A percentile compares a stretch with the other conserved stretches of the same genome.
Evolutionary conservation across 306 rosid genomes (phyloP).

Genomic region (Pterocarpus santalinus): DNA sequence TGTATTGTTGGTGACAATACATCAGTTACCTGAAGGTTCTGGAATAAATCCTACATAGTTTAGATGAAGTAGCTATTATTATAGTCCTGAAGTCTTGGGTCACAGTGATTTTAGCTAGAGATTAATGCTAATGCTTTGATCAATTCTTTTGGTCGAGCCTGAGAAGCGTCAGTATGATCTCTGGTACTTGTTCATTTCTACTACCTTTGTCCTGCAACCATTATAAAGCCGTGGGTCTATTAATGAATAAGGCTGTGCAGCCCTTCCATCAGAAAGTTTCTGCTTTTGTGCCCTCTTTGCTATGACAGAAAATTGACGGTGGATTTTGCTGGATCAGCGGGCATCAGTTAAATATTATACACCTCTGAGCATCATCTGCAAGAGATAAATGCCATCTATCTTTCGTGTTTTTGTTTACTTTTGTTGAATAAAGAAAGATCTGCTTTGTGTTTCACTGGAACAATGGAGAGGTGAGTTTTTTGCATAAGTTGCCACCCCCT

Average conservation of each 20-base stretch:
- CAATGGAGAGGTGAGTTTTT: conserved; percentile 89
- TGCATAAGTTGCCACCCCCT: neutral
- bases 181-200: conserved; percentile 56
- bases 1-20: conserved; percentile 57
- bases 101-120: conserved; percentile 46
- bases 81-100: conserved; percentile 56
- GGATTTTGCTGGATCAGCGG: conserved; percentile 67
- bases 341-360: conserved; percentile 59
- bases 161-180: conserved; percentile 71
- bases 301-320: conserved; percentile 77
- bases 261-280: conserved; percentile 69
- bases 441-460: conserved; percentile 59
- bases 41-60: conserved; percentile 50
- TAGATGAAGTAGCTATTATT: conserved; percentile 66
- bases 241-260: conserved; percentile 79
- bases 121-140: conserved; percentile 54
- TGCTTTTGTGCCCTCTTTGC: conserved; percentile 67
- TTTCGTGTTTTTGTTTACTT: conserved; percentile 59
- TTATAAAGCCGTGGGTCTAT: conserved; percentile 57
- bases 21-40: conserved; percentile 56
- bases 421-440: conserved; percentile 75
- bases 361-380: conserved; percentile 56
- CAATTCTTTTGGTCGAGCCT: conserved; percentile 51
- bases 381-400: conserved; percentile 77
- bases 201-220: conserved; percentile 49